Conservation (phyloP, 805 yeast species). For the Zygosaccharomyces gambellarensis region DNA sequence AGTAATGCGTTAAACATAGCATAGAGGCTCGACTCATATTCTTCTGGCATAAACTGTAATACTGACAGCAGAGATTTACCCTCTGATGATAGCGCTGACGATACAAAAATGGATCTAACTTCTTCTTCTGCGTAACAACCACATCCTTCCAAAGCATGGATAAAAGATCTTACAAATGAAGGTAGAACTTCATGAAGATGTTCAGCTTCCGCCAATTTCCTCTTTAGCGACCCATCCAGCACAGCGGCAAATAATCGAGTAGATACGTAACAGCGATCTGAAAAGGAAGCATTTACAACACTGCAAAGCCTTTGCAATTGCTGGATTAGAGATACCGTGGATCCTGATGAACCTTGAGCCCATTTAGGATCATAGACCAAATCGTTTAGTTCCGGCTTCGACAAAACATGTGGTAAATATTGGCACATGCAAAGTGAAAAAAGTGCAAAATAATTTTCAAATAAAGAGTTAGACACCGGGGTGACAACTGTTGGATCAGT, state of each 20-base stretch:
- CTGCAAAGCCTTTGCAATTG: slow-evolving; percentile 30
- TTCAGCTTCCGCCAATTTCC: slow-evolving; percentile 21
- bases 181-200: slow-evolving; percentile 32
- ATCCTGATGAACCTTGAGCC: slow-evolving; percentile 20
- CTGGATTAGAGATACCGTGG: slow-evolving; percentile 16
- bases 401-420: slow-evolving; percentile 24
- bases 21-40: slow-evolving; percentile 30
- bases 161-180: slow-evolving; percentile 25
- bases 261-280: slow-evolving; percentile 24
- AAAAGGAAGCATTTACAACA: slow-evolving; percentile 16
- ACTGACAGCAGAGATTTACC: slow-evolving; percentile 22
- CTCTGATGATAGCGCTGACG: slow-evolving; percentile 26
- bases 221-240: slow-evolving; percentile 19
- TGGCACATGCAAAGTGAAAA: slow-evolving; percentile 24
- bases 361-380: slow-evolving; percentile 23
- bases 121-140: slow-evolving; percentile 15
- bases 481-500: slow-evolving; percentile 25
- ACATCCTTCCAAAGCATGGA: slow-evolving; percentile 21
- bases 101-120: slow-evolving; percentile 21
- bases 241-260: slow-evolving; percentile 21
- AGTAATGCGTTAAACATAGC: slow-evolving; percentile 33
- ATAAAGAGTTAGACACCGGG: slow-evolving; percentile 23
- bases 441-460: slow-evolving; percentile 31
- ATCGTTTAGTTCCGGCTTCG: slow-evolving; percentile 25
- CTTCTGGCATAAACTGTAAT: slow-evolving; percentile 34